Conservation (phyloP, 108 stramenopile genomes). For the Conticribra weissflogii region DNA sequence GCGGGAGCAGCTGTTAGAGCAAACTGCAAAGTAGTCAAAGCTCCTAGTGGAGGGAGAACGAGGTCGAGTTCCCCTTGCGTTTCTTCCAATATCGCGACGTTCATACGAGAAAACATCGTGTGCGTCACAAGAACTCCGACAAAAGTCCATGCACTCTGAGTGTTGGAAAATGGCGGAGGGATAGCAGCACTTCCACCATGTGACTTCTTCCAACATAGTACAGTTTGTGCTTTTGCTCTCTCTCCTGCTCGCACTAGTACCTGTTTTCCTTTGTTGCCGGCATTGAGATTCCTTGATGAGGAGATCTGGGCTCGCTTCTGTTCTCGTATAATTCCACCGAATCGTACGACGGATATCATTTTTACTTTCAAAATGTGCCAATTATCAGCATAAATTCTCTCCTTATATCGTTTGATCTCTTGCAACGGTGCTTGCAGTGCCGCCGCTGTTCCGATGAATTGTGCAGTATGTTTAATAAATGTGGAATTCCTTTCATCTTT, state of each 20-base stretch:
- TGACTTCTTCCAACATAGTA: not conserved
- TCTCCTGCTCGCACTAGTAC: not conserved
- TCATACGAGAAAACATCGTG: constrained; percentile 8
- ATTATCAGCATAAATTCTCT: constrained; percentile 1
- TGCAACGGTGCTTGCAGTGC: constrained; percentile 22
- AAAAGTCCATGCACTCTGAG: constrained; percentile 32
- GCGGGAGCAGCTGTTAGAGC: constrained; percentile 31
- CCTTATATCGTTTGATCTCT: constrained; percentile 12
- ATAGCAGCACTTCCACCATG: constrained; percentile 28
- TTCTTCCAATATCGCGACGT: not conserved
- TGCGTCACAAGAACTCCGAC: constrained; percentile 12
- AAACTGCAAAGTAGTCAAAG: constrained; percentile 26
- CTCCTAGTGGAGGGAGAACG: constrained; percentile 19
- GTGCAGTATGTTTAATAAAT: constrained; percentile 35
- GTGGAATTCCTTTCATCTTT: constrained; percentile 14
- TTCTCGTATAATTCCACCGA: constrained; percentile 2
- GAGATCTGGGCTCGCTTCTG: not conserved
- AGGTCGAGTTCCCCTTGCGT: constrained; percentile 2
- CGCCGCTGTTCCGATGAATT: constrained; percentile 44
- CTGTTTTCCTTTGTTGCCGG: constrained; percentile 4
- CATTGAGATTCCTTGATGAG: no score
- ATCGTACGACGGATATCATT: constrained; percentile 14
- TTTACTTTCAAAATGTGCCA: constrained; percentile 25
- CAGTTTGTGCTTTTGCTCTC: not conserved
- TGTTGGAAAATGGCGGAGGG: constrained; percentile 42